Evolutionary conservation across 2,329 filamentous ascomycete genomes (phyloP), one percentile per base, ranked within the genome.

Genomic region (Elsinoe fawcettii): DNA sequence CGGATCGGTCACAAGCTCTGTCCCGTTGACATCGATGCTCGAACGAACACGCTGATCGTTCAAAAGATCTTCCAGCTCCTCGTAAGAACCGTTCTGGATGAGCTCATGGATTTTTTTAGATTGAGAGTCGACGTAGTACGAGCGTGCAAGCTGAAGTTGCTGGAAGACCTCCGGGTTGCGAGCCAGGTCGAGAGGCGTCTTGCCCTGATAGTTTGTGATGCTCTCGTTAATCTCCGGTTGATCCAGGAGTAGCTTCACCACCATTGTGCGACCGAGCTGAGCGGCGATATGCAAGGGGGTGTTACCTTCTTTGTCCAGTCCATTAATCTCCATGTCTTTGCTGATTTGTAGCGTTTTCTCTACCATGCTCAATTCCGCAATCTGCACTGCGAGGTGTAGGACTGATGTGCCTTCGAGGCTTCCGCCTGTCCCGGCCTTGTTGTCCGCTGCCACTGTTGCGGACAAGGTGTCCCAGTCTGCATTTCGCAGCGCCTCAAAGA

Each of bases 151-250:
- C 71, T 99, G 93, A 55, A 99, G 79, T 66, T 92, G 86, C 73
- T 97, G 91, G 74, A 95, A 97, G 58, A 97, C 96, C 16, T 97
- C 92, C 1, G 93, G 90, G 23, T 85, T 96, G 37, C 91, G 85
- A 3, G 93, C 90, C 41, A 96, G 77, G 66, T 99, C 93, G 54
- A 97, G 81, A 4, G 93, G 85, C 3, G 90, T 81, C 66, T 91
- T 90, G 55, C 90, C 90, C 58, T 88, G 85, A 66, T 85, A 84
- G 73, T 99, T 99, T 56, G 85, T 77, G 51, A 95, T 77, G 5
- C 90, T 85, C 69, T 99, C 93, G 67, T 96, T 96, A 73, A 97
- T 88, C 46, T 81, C 84, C 44, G 85, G 82, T 63, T 90, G 86
- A 54, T 91, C 88, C 23, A 99, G 79, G 54, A 99, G 77, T 59